A percentile compares a stretch with the other conserved stretches of the same genome.
These are phyloP conservation scores for Alternaria sp. DNA, from an alignment of 2,329 filamentous ascomycete genomes.

Conservation along the genomic window DNA sequence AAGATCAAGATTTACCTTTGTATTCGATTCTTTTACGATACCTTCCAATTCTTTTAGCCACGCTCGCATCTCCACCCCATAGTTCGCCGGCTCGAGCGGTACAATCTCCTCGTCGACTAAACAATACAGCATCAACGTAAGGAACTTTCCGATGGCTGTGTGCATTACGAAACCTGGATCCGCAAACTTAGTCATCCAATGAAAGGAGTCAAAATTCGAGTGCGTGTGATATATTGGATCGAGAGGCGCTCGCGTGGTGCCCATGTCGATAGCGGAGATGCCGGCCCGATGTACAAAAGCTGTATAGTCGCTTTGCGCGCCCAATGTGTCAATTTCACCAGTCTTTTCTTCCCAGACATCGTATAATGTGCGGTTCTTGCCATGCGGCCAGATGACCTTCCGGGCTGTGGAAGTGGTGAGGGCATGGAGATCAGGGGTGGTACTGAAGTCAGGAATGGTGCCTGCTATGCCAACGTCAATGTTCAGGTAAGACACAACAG, in stretches of 20 bases:
- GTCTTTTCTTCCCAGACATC: conserved; percentile 53
- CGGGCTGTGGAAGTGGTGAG: conserved; percentile 46
- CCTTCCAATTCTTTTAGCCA: conserved; percentile 46
- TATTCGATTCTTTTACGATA: conserved; percentile 19
- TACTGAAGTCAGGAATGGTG: conserved; percentile 48
- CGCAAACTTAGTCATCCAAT: conserved; percentile 61
- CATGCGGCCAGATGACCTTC: conserved; percentile 52
- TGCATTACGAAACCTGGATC: conserved; percentile 61
- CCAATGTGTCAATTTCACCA: conserved; percentile 54
- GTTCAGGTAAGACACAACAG: conserved; percentile 60
- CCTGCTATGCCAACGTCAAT: conserved; percentile 58
- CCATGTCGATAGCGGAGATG: conserved; percentile 54
- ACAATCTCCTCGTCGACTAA: conserved; percentile 50
- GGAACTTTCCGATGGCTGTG: conserved; percentile 58
- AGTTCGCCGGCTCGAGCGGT: conserved; percentile 51
- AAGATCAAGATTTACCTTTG: neutral
- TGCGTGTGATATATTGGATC: conserved; percentile 59
- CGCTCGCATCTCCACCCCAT: conserved; percentile 45
- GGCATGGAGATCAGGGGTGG: conserved; percentile 52
- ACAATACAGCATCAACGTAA: conserved; percentile 54
- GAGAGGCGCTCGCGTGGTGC: conserved; percentile 45
- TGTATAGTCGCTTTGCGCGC: conserved; percentile 57
- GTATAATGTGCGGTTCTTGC: conserved; percentile 54
- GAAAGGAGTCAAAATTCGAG: conserved; percentile 56
- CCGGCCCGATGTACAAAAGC: conserved; percentile 55